These are phyloP conservation scores for Colletotrichum acutatum DNA, from an alignment of 2,329 filamentous ascomycete genomes.

Conservation along the genomic window DNA sequence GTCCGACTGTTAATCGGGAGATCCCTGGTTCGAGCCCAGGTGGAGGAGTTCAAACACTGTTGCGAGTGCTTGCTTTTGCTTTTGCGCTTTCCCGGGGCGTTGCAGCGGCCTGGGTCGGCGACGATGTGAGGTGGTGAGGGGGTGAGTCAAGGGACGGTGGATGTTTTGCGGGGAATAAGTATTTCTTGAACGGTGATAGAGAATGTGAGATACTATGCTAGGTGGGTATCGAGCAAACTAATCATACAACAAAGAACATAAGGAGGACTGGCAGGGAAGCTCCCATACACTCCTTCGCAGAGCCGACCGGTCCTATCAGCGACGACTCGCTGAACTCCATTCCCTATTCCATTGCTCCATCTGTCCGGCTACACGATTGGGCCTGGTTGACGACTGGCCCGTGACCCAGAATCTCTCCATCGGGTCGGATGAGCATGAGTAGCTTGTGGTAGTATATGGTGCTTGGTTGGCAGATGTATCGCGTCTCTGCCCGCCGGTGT, in stretches of 20 bases:
- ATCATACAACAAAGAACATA: not conserved
- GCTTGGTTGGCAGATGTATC: conserved; percentile 1
- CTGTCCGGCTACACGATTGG: not conserved
- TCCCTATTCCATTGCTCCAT: conserved; percentile 9
- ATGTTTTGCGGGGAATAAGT: not conserved
- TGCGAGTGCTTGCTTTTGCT: not conserved
- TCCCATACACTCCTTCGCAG: not conserved
- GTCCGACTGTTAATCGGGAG: conserved; percentile 6
- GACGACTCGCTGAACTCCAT: conserved; percentile 15
- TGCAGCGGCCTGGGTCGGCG: not conserved
- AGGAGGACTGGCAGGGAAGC: not conserved
- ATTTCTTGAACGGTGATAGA: not conserved
- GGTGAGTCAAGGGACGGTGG: not conserved
- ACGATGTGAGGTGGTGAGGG: not conserved
- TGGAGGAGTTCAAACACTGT: not conserved
- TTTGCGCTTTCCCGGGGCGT: not conserved
- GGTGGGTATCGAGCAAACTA: conserved; percentile 3
- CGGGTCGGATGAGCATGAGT: not conserved
- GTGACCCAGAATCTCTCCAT: conserved; percentile 24
- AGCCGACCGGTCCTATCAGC: not conserved
- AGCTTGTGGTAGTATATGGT: not conserved
- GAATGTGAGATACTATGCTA: not conserved
- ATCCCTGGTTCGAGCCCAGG: conserved; percentile 3
- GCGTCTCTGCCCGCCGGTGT: conserved; percentile 4
- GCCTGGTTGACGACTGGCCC: conserved; percentile 12